Evolutionary conservation across 805 yeast genomes (phyloP).

Genomic region (Grigorovia jiainica): DNA sequence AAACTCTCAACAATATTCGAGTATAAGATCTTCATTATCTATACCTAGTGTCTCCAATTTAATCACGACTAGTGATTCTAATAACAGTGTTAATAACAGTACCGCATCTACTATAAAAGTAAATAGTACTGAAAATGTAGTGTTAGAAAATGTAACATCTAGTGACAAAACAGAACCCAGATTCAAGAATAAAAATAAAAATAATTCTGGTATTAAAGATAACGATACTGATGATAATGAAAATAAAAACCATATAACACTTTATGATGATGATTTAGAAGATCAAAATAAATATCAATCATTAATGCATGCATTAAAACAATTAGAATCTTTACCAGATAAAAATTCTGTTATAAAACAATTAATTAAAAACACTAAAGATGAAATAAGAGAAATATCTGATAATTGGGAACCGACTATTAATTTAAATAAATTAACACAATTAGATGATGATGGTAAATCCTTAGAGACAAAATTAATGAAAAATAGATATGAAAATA

Average conservation of each 20-base stretch:
- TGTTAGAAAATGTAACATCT: no score
- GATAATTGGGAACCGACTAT: constrained; percentile 17
- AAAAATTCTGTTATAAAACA: constrained; percentile 5
- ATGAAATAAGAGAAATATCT: constrained; percentile 9
- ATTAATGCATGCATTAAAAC: constrained; percentile 11
- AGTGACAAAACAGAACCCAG: background rate
- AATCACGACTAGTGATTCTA: background rate
- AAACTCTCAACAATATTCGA: background rate
- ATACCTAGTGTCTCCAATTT: background rate
- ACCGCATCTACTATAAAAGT: no score
- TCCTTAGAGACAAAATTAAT: constrained; percentile 25
- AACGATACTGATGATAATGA: background rate
- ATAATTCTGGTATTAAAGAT: background rate
- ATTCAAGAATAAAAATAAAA: background rate
- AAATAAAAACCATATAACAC: background rate
- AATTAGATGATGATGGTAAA: constrained; percentile 4
- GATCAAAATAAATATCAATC: constrained; percentile 10
- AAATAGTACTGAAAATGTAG: no score
- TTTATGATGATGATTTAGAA: constrained; percentile 17
- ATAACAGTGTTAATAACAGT: no score
- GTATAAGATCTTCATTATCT: background rate
- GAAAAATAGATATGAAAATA: constrained; percentile 19
- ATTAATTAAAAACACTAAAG: constrained; percentile 13
- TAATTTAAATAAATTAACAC: constrained; percentile 7
- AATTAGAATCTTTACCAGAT: constrained; percentile 9